Evolutionary conservation across 306 rosid species (phyloP).

Genomic region (Prunus persica): DNA sequence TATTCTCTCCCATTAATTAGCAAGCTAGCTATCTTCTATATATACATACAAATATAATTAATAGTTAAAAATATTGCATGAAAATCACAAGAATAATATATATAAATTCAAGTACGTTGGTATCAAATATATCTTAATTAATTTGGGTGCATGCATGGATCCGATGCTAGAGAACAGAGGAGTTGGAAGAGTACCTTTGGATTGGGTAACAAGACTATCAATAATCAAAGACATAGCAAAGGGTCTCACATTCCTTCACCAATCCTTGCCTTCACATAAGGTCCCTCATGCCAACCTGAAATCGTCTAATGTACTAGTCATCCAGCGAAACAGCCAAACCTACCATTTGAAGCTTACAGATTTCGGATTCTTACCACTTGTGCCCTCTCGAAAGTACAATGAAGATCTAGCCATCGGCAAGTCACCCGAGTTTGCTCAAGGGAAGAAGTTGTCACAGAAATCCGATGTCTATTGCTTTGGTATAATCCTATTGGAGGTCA

Average conservation of each 20-base stretch:
- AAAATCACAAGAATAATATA: background rate
- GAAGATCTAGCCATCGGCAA: slow-evolving; percentile 45
- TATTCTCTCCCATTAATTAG: background rate
- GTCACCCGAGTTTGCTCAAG: slow-evolving; percentile 56
- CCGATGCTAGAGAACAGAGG: slow-evolving; percentile 46
- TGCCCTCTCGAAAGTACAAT: slow-evolving; percentile 20
- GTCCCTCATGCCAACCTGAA: slow-evolving; percentile 72
- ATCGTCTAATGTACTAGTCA: slow-evolving; percentile 49
- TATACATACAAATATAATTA: no score
- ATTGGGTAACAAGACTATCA: slow-evolving; percentile 56
- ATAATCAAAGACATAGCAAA: slow-evolving; percentile 66
- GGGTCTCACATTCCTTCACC: slow-evolving; percentile 64
- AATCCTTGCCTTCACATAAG: slow-evolving; percentile 50
- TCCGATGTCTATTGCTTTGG: slow-evolving; percentile 72
- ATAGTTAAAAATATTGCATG: no score
- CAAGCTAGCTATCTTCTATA: no score
- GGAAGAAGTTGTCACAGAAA: slow-evolving; percentile 54
- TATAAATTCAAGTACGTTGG: no score
- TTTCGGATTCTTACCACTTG: slow-evolving; percentile 55
- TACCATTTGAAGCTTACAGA: slow-evolving; percentile 54
- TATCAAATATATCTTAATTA: background rate
- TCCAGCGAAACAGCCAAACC: slow-evolving; percentile 27
- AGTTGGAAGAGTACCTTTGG: slow-evolving; percentile 47
- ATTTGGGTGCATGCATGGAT: background rate
- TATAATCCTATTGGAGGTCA: slow-evolving; percentile 57